Conservation (phyloP, 805 yeast genomes). For the Saccharomycopsis sp. region DNA sequence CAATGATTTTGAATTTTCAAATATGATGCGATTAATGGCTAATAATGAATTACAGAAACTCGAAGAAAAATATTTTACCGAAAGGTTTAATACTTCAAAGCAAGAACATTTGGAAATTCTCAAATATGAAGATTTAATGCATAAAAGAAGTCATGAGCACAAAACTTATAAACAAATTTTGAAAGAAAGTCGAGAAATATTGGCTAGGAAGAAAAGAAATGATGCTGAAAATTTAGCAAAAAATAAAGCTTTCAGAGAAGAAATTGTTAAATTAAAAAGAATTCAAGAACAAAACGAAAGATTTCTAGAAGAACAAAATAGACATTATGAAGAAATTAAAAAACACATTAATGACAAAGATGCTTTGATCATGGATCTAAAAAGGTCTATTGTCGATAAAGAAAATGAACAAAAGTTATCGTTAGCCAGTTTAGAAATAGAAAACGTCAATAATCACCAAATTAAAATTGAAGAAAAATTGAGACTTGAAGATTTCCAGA, state of each 20-base stretch:
- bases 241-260: conserved; percentile 11
- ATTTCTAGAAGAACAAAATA: not conserved
- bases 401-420: not conserved
- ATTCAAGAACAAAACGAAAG: not conserved
- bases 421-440: not conserved
- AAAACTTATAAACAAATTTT: conserved; percentile 1
- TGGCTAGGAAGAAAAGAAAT: conserved; percentile 5
- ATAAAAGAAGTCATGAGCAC: not conserved
- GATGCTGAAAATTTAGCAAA: conserved; percentile 9
- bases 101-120: conserved; percentile 1
- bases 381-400: not conserved
- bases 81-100: conserved; percentile 7
- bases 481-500: not conserved
- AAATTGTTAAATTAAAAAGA: conserved; percentile 15
- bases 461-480: not conserved
- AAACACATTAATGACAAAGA: conserved; percentile 7
- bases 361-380: conserved; percentile 4
- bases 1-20: conserved; percentile 13
- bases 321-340: not conserved
- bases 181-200: conserved; percentile 8
- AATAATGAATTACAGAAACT: conserved; percentile 9
- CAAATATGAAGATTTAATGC: not conserved
- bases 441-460: not conserved
- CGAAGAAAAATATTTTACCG: conserved; percentile 4
- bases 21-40: conserved; percentile 9